phyloP scores from a whole-genome alignment of 805 yeast species.

The Teunomyces aglyptinius region DNA sequence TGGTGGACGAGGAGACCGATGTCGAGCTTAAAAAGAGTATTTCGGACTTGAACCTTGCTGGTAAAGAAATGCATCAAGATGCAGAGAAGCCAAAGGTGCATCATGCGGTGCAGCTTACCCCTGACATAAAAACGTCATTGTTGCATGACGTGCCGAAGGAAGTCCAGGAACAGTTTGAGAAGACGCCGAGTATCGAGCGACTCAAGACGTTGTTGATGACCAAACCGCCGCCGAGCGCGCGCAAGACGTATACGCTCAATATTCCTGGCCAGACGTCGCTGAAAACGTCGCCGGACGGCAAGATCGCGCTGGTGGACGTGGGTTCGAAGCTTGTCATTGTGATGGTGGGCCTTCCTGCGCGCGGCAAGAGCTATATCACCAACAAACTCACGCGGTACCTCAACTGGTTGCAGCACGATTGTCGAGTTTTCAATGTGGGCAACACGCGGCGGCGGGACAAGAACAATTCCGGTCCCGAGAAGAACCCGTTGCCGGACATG shows the following conservation, averaged over 20 bases:
- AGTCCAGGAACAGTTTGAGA: slow-evolving; percentile 35
- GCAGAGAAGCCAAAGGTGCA: slow-evolving; percentile 1
- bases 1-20: slow-evolving; percentile 27
- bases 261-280: slow-evolving; percentile 90
- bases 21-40: slow-evolving; percentile 30
- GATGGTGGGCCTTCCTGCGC: slow-evolving; percentile 95
- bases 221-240: slow-evolving; percentile 38
- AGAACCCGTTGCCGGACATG: slow-evolving; percentile 51
- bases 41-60: slow-evolving; percentile 40
- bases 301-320: slow-evolving; percentile 61
- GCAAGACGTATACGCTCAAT: slow-evolving; percentile 80
- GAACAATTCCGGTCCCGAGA: slow-evolving; percentile 65
- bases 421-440: slow-evolving; percentile 92
- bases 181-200: slow-evolving; percentile 41
- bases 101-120: slow-evolving; percentile 6
- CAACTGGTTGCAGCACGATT: slow-evolving; percentile 91
- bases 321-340: slow-evolving; percentile 86
- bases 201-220: slow-evolving; percentile 33
- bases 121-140: slow-evolving; percentile 11
- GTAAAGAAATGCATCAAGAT: slow-evolving; percentile 8
- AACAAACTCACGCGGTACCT: slow-evolving; percentile 86
- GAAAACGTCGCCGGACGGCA: slow-evolving; percentile 74
- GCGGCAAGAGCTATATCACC: slow-evolving; percentile 92
- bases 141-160: slow-evolving; percentile 34
- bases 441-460: slow-evolving; percentile 83